A percentile compares a stretch with the other conserved stretches of the same genome.
These are phyloP conservation scores for Kazachstania martiniae DNA, from an alignment of 805 yeast genomes.

Conservation along the genomic window DNA sequence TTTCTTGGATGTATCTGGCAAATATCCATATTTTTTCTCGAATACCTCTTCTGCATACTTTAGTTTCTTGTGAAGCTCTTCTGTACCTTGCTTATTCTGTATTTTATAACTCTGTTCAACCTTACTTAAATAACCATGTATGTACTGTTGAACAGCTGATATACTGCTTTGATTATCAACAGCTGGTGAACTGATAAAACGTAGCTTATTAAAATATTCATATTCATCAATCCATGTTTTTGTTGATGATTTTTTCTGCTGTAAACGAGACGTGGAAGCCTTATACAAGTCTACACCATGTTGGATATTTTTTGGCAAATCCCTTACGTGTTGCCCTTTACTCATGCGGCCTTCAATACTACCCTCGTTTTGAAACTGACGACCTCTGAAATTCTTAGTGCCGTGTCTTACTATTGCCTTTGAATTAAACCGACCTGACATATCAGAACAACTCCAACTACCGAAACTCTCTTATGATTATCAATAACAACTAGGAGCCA, in stretches of 20 bases:
- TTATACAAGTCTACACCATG: conserved; percentile 6
- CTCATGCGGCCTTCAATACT: neutral
- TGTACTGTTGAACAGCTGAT: conserved; percentile 1
- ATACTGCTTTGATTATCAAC: neutral
- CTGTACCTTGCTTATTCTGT: conserved; percentile 5
- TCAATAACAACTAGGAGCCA: no score
- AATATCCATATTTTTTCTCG: neutral
- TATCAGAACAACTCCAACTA: no score
- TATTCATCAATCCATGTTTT: conserved; percentile 16
- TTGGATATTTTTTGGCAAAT: conserved; percentile 4
- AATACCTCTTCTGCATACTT: conserved; percentile 1
- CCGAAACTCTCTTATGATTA: no score
- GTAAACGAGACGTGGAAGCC: neutral
- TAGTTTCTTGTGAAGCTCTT: conserved; percentile 7
- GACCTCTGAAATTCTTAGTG: neutral
- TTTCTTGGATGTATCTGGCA: conserved; percentile 2
- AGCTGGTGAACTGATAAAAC: conserved; percentile 2
- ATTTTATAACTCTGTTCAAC: conserved; percentile 4
- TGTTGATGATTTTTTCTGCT: conserved; percentile 1
- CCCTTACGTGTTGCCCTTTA: conserved; percentile 6
- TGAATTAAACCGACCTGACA: neutral
- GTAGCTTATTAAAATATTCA: conserved; percentile 11
- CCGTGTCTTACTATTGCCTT: neutral
- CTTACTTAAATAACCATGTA: conserved; percentile 6
- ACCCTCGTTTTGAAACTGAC: neutral